Evolutionary conservation across 2,329 filamentous ascomycete species (phyloP).

Genomic region (Calonectria multiphialidica): DNA sequence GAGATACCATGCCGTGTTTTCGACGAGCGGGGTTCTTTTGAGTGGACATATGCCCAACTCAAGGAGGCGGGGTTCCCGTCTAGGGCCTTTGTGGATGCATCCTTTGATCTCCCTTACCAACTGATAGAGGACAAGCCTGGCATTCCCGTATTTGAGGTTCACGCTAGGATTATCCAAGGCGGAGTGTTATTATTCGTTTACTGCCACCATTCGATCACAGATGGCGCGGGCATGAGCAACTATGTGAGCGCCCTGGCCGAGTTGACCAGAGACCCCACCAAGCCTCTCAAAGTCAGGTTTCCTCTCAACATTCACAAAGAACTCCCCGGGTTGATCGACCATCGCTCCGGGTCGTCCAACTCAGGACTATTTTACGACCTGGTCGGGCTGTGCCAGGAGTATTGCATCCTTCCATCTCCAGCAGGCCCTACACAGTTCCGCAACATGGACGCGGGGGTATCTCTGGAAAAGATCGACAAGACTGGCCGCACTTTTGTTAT

Average conservation of each 20-base stretch:
- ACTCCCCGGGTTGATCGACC: not conserved
- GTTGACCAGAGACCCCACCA: not conserved
- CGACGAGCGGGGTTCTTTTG: not conserved
- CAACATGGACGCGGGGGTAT: not conserved
- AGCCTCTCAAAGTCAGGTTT: not conserved
- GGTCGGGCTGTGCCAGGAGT: not conserved
- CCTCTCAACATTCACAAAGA: not conserved
- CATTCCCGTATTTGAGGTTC: constrained; percentile 5
- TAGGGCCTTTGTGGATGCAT: not conserved
- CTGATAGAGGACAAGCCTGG: not conserved
- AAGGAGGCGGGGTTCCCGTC: not conserved
- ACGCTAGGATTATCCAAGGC: not conserved
- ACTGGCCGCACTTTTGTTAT: not conserved
- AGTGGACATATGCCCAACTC: constrained; percentile 2
- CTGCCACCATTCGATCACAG: constrained; percentile 7
- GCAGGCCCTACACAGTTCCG: not conserved
- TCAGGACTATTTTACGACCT: not conserved
- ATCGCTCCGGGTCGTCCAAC: not conserved
- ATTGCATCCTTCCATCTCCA: not conserved
- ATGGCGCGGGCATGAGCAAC: constrained; percentile 1
- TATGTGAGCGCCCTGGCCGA: not conserved
- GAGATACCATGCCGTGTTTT: not conserved
- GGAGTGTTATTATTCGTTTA: not conserved
- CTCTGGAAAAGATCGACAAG: not conserved
- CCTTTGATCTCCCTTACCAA: constrained; percentile 1